Evolutionary conservation across 1,284 basidiomycete species (phyloP), one percentile per base, ranked within the genome.

Genomic region (Trichosporon asahii): DNA sequence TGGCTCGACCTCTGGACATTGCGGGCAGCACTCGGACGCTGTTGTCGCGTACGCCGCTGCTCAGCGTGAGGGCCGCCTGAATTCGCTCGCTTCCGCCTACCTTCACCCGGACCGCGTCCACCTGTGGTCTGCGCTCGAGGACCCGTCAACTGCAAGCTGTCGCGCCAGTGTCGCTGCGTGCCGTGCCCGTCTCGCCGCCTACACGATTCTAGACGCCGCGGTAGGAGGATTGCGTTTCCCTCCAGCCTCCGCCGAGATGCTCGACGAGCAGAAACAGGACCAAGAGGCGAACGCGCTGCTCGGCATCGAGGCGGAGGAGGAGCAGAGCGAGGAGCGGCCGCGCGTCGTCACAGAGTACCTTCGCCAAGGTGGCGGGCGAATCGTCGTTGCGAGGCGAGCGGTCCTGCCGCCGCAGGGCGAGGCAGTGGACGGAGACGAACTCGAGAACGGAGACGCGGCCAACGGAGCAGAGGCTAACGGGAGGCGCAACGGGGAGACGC

Each of bases 331-430:
- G 8, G 61, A 57, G 57, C 29, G 37, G 25, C 21, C 37, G 29
- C 37, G 60, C 55, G 23, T 81, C 1, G 83, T 94, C 11, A 86
- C 83, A 1, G 92, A 94, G 76, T 91, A 91, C 73, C 78, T 90
- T 49, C 88, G 93, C 18, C 88, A 90, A 31, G 91, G 92, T 3
- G 87, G 88, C 40, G 85, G 91, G 68, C 87, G 87, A 3, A 78
- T 87, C 23, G 89, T 87, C 23, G 89, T 90, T 71, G 83, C 85
- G n/a, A 84, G 57, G 18, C 11, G 40, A 21, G 37, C 66, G 5
- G 84, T 84, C 15, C 77, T 86, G 5, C 76, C 72, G 5, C 18
- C 66, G 9, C 27, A 25, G 8, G 14, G 7, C 15, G 57, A n/a
- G 0, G 57, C 8, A 2, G 57, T 18, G 18, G 2, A 33, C 57